Percentiles rank a stretch among this genome's conserved stretches.
Conservation (phyloP, 2,329 filamentous ascomycete species). For the Hypoxylon sp. region DNA sequence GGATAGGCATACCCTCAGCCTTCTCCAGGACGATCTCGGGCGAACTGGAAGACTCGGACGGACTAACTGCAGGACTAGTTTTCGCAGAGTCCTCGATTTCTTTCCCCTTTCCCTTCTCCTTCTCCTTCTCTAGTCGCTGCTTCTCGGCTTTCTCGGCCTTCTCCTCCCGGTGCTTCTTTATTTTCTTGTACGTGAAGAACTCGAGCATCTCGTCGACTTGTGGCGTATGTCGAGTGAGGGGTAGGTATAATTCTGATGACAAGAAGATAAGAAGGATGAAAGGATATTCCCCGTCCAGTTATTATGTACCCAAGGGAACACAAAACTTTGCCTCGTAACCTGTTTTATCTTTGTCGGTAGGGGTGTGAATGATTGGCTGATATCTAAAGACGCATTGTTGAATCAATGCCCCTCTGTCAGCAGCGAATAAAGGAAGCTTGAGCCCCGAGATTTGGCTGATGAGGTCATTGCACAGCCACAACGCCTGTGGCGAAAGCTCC, state of each 20-base stretch:
- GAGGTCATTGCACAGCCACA: slow-evolving; percentile 44
- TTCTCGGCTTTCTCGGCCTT: slow-evolving; percentile 64
- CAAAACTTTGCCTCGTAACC: slow-evolving; percentile 28
- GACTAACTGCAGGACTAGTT: slow-evolving; percentile 41
- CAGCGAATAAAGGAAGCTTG: slow-evolving; percentile 10
- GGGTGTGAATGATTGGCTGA: slow-evolving; percentile 38
- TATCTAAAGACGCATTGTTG: slow-evolving; percentile 23
- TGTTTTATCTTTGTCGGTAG: slow-evolving; percentile 44
- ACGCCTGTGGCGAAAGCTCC: slow-evolving; percentile 46
- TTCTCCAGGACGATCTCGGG: slow-evolving; percentile 52
- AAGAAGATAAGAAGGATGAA: slow-evolving; percentile 6
- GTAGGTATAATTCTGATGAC: neutral
- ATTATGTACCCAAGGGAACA: neutral
- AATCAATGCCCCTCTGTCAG: slow-evolving; percentile 11
- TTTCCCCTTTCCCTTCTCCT: slow-evolving; percentile 68
- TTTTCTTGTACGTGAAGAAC: slow-evolving; percentile 74
- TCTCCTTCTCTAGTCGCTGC: slow-evolving; percentile 53
- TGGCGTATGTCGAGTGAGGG: slow-evolving; percentile 4
- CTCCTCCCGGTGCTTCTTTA: slow-evolving; percentile 71
- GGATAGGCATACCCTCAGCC: slow-evolving; percentile 59
- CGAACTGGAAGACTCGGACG: slow-evolving; percentile 38
- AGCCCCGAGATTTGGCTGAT: slow-evolving; percentile 29
- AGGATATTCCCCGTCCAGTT: slow-evolving; percentile 7
- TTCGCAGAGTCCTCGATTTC: slow-evolving; percentile 51
- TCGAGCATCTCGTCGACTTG: slow-evolving; percentile 68